Evolutionary conservation across 345 rosid species (phyloP), one percentile per base, ranked within the genome.

Genomic region (Syzygium grande): DNA sequence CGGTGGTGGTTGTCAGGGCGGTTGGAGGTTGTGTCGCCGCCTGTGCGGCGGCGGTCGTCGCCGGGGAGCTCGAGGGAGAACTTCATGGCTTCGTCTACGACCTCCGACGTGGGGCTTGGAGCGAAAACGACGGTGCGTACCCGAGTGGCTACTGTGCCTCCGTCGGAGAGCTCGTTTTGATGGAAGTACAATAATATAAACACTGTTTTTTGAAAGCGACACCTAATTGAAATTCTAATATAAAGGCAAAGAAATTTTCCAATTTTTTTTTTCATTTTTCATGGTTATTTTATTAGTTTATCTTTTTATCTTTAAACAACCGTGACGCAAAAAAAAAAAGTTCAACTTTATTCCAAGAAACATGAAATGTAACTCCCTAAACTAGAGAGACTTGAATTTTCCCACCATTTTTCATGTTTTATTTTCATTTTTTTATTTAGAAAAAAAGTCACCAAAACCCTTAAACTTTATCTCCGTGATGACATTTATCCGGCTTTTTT

Each of bases 51-150:
- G 46, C 59, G 84, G 84, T 68, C 49, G 25, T 90, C 92, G 52
- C 92, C 94, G 59, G 87, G 93, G 52, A 94, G 90, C 80, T 88
- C 89, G 78, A 95, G 90, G 51, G 94, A 93, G 84, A 94, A 89
- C 93, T 94, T 94, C 97, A 94, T 94, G 51, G 85, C 1, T 19
- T 73, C 49, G 83, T 22, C 27, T 73, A 43, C 83, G 49, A 73
- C 14, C 49, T 73, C 83, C 49, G 27, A 38, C 83, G 49, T 11
- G 49, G 3, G 83, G 38, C 38, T 2, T 1, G 38, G 34, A 14
- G 30, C 19, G 73, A 4, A 61, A 61, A 16, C 73, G 73, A 61
- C 73, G 73, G 38, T n/a, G 65, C 2, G 14, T 38, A 2, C 17
- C 7, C 19, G 83, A 73, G 83, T 38, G 49, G 83, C 27, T 38